Evolutionary conservation across 768 basidiomycete species (phyloP), one percentile per base, ranked within the genome.

Genomic region (Rhizopogon rudus): DNA sequence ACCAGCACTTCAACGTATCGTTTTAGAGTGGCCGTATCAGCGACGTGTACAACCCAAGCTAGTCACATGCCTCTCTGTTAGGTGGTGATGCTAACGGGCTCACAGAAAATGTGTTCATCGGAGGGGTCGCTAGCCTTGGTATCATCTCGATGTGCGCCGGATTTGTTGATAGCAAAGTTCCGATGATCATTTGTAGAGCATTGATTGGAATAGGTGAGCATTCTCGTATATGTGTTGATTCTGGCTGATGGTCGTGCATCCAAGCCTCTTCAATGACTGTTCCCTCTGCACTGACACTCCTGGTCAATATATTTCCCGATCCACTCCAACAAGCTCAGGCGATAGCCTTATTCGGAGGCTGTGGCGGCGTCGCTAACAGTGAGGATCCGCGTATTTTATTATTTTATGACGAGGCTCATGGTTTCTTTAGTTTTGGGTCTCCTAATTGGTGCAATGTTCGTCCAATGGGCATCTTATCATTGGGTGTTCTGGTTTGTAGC

Each of bases 401-500:
- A 44, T 2, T 37, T 37, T 17, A 35, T 50, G 12, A 14, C 1
- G 3, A 52, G 13, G 5, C 39, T 40, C 22, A 41, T 40, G 8
- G 25, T 25, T 35, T 29, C 14, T 41, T 17, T 40, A 77, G 75
- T 75, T 4, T 52, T 72, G 43, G 77, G 77, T 1, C 60, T 77
- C 14, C 53, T 78, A 22, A 69, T 77, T 10, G 79, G 77, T 13
- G 78, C 77, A 1, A 25, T 75, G 16, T 69, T 80, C 46, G 72
- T 75, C 2, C 59, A 68, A 40, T 74, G 65, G 31, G 67, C 65
- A 1, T 72, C 74, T 12, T 82, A 75, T 68, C 71, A 63, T 25
- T 81, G 80, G 80, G 71, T 81, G 17, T 81, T 83, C 62, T 81
- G 75, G 63, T 72, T 77, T 55, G 65, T 72, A 33, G 71, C 75